phyloP scores from a whole-genome alignment of 164 flowering plant genomes.

The Magnolia sinica region DNA sequence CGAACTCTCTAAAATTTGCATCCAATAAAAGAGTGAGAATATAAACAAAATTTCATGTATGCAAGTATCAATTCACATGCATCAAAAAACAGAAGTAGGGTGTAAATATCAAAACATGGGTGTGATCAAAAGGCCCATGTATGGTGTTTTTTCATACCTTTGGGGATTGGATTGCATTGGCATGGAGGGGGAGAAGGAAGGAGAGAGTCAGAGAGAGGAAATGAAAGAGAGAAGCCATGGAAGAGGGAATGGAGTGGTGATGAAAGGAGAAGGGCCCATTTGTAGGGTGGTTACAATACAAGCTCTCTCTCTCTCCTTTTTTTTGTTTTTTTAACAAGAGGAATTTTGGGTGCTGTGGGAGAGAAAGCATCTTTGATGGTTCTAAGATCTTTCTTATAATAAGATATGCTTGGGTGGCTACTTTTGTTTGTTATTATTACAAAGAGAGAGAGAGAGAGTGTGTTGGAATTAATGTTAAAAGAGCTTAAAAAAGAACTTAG shows the following conservation, averaged over 20 bases:
- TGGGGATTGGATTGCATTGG: constrained; percentile 16
- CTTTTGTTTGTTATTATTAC: not conserved
- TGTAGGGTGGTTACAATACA: constrained; percentile 3
- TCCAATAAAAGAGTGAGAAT: not conserved
- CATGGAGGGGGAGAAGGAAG: constrained; percentile 12
- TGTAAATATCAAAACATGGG: not conserved
- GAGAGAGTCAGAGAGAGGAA: constrained; percentile 8
- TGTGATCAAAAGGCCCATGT: not conserved
- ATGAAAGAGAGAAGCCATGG: constrained; percentile 12
- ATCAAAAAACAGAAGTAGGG: not conserved
- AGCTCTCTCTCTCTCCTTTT: not conserved
- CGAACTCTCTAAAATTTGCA: no score
- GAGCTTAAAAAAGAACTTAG: not conserved
- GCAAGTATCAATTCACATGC: not conserved
- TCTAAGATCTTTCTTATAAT: not conserved
- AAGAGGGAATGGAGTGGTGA: constrained; percentile 5
- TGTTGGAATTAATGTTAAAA: not conserved
- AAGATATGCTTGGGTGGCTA: not conserved
- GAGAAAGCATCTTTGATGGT: constrained; percentile 9
- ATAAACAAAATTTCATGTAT: no score
- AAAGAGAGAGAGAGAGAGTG: not conserved
- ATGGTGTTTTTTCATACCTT: constrained; percentile 13
- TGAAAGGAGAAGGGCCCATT: not conserved
- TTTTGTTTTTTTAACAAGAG: no score
- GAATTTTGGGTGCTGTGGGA: not conserved